Conservation (phyloP, 1,284 basidiomycete genomes). For the Inonotus hispidus region DNA sequence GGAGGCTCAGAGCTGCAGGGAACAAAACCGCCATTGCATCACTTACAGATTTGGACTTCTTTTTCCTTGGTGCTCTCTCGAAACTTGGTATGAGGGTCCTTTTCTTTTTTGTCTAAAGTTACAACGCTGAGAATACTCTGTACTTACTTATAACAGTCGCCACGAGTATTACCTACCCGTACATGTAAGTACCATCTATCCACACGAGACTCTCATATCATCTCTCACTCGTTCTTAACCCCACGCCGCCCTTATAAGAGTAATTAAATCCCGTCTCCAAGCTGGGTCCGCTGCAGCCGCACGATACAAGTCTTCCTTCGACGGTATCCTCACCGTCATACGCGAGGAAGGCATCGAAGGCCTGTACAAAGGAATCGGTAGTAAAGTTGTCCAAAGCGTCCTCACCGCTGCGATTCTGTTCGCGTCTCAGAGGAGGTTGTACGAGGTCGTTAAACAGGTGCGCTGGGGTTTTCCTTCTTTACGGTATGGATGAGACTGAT, state of each 20-base stretch:
- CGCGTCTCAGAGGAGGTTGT: constrained; percentile 74
- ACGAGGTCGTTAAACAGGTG: constrained; percentile 59
- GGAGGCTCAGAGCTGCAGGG: constrained; percentile 43
- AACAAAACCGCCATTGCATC: constrained; percentile 40
- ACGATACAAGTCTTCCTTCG: constrained; percentile 66
- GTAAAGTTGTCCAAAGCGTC: constrained; percentile 86
- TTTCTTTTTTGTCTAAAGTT: not conserved
- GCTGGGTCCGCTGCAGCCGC: constrained; percentile 60
- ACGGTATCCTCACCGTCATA: constrained; percentile 68
- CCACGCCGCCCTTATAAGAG: constrained; percentile 43
- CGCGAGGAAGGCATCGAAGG: constrained; percentile 75
- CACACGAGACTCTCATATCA: not conserved
- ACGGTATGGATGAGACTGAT: not conserved
- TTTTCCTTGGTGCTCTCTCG: constrained; percentile 82
- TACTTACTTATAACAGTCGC: constrained; percentile 45
- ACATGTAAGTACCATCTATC: constrained; percentile 48
- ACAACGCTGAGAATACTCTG: constrained; percentile 1
- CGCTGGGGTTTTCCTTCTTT: not conserved
- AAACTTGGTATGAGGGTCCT: constrained; percentile 58
- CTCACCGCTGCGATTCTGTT: constrained; percentile 89
- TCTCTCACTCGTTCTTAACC: constrained; percentile 9
- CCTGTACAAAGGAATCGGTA: constrained; percentile 79
- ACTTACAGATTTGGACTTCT: constrained; percentile 83
- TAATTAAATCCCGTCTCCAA: constrained; percentile 80
- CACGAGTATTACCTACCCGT: constrained; percentile 71